Base-by-base conservation (phyloP, 1,284 basidiomycete genomes). In the Papiliotrema flavescens region DNA sequence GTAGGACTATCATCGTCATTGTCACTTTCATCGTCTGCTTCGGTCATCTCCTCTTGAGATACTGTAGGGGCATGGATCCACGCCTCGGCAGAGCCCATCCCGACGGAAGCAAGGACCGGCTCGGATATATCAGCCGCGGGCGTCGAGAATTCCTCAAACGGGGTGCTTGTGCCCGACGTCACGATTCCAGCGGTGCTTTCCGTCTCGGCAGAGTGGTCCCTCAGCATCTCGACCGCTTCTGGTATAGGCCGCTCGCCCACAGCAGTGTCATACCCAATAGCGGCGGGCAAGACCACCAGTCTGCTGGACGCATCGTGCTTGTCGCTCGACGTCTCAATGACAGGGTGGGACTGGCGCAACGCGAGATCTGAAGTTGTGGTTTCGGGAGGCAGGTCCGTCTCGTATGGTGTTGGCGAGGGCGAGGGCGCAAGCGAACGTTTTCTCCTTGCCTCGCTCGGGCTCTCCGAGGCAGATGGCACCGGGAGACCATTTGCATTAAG, bases 361-460 rank as follows among this genome's bases (percentile, higher is more conserved):
- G 28, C 28, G 28, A 32, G 28, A 11, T 6, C 11, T 11, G 28
- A 11, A 11, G 28, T 32, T 11, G 28, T 5, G 28, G 28, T 32
- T 20, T 34, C 45, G 23, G 5, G 6, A 3, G 45, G 45, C 28
- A 47, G 32, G 9, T 32, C 36, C 23, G 28, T 11, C 19, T 15
- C 22, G 35, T 22, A 48, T 19, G 46, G 46, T 37, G 46, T 48
- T 8, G 48, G 48, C n/a, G 58, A 60, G 36, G 57, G 56, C 15
- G 61, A 62, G 22, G 61, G 60, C 22, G 60, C 60, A 5, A 50
- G 40, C n/a, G 60, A 61, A 47, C 54, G 17, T 34, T 47, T 48
- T 47, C 23, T 47, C 47, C 53, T 47, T 19, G 13, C 42, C 9
- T 22, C n/a, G n/a, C 19, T 28, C 39, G 48, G 43, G 42, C 19